phyloP scores from a whole-genome alignment of 163 green algal genomes.

The Chlamydomonas reinhardtii region DNA sequence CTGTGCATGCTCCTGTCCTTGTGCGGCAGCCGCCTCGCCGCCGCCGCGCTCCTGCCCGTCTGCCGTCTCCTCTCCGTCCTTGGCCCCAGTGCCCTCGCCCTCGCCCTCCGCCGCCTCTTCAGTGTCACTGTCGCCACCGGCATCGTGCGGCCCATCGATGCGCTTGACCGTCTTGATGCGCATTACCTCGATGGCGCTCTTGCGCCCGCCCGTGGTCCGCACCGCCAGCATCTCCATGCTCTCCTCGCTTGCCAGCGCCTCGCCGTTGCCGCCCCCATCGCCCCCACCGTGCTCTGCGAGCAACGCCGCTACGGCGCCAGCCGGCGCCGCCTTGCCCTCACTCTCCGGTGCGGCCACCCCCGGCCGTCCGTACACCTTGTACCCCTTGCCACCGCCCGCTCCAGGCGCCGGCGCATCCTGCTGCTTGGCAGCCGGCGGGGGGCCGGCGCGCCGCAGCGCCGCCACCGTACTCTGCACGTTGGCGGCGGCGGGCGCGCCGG shows the following conservation, averaged over 20 bases:
- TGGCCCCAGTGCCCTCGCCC: background rate
- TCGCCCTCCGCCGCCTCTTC: background rate
- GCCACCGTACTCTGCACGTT: background rate
- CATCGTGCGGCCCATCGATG: background rate
- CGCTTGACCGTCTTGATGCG: background rate
- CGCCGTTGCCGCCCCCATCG: background rate
- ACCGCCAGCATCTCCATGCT: constrained; percentile 43
- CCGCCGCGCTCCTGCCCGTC: no score
- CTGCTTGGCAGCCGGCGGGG: background rate
- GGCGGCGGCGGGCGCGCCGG: background rate
- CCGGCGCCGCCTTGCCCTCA: background rate
- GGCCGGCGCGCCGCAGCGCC: background rate
- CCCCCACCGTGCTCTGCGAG: background rate
- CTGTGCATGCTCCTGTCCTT: no score
- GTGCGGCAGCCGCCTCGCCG: no score
- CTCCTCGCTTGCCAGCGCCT: constrained; percentile 9
- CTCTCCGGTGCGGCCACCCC: background rate
- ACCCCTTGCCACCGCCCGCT: background rate
- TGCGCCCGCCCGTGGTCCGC: constrained; percentile 6
- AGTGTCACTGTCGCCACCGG: background rate
- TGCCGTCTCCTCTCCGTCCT: background rate
- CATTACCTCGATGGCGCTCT: constrained; percentile 23
- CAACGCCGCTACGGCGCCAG: background rate
- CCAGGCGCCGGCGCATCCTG: background rate
- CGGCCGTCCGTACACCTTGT: background rate